Percentiles rank a stretch among this genome's conserved stretches.
Conservation (phyloP, 768 basidiomycete species). For the Pilatotrama ljubarskyi region DNA sequence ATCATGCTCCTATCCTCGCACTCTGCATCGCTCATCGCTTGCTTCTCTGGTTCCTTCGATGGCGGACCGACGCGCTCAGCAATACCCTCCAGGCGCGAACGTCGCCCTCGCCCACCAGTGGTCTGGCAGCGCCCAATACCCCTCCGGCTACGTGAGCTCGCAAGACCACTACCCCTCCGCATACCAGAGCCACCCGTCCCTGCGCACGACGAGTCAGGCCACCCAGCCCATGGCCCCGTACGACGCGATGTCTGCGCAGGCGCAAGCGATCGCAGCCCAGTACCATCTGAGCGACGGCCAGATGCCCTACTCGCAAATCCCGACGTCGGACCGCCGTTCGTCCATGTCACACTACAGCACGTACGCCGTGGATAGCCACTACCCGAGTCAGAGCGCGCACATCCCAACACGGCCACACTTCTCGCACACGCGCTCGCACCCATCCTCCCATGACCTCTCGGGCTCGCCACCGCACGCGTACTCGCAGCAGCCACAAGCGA, state of each 20-base stretch:
- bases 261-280: constrained; percentile 20
- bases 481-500: constrained; percentile 15
- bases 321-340: constrained; percentile 21
- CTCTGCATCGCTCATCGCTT: constrained; percentile 12
- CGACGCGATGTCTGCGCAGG: constrained; percentile 22
- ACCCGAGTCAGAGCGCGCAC: constrained; percentile 9
- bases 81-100: constrained; percentile 18
- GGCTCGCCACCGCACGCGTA: constrained; percentile 11
- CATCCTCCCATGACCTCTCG: constrained; percentile 14
- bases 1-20: constrained; percentile 22
- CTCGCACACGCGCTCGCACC: constrained; percentile 18
- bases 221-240: constrained; percentile 11
- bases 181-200: constrained; percentile 17
- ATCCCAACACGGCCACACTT: constrained; percentile 5
- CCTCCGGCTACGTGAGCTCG: constrained; percentile 17
- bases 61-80: constrained; percentile 27
- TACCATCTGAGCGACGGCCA: constrained; percentile 17
- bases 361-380: constrained; percentile 17
- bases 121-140: constrained; percentile 16
- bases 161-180: constrained; percentile 22
- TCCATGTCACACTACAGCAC: constrained; percentile 20
- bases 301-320: constrained; percentile 21
- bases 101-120: constrained; percentile 20
- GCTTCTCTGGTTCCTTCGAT: constrained; percentile 14
- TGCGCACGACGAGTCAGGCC: constrained; percentile 12